Percentiles rank a stretch among this genome's conserved stretches.
phyloP scores from a whole-genome alignment of 768 basidiomycete genomes.

The Rhodotorula taiwanensis region DNA sequence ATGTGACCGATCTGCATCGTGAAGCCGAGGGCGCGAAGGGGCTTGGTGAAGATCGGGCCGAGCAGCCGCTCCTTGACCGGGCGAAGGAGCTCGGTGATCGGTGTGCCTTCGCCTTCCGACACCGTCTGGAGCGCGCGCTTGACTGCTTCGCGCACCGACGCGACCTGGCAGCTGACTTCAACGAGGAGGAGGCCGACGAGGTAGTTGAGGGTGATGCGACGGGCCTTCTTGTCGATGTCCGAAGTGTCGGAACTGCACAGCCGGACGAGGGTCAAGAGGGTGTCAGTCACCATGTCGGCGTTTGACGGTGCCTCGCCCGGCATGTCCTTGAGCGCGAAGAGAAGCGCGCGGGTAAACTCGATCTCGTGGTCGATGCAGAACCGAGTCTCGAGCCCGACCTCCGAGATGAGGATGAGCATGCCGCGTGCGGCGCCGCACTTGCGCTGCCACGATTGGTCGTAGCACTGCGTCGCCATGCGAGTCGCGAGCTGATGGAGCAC shows the following conservation, averaged over 20 bases:
- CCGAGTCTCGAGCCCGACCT: constrained; percentile 62
- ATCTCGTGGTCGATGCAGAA: constrained; percentile 82
- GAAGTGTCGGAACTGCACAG: constrained; percentile 54
- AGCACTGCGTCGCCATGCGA: constrained; percentile 75
- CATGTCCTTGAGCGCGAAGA: constrained; percentile 90
- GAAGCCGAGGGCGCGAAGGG: constrained; percentile 86
- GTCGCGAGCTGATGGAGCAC: constrained; percentile 74
- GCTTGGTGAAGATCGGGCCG: constrained; percentile 87
- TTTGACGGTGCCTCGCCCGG: constrained; percentile 80
- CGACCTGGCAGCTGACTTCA: constrained; percentile 79
- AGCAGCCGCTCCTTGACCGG: constrained; percentile 83
- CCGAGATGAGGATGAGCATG: constrained; percentile 68
- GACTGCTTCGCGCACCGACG: constrained; percentile 72
- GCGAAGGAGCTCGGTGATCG: constrained; percentile 69
- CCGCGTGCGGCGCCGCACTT: constrained; percentile 86
- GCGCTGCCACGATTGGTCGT: constrained; percentile 81
- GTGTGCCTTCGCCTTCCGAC: constrained; percentile 62
- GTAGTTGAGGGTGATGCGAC: constrained; percentile 47
- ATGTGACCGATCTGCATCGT: constrained; percentile 96
- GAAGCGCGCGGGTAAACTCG: constrained; percentile 79
- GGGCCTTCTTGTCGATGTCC: constrained; percentile 45
- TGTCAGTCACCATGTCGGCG: constrained; percentile 67
- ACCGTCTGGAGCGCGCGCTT: constrained; percentile 74
- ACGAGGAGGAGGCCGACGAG: constrained; percentile 69
- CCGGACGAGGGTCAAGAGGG: constrained; percentile 52